phyloP scores from a whole-genome alignment of 768 basidiomycete species.

The Amyloporia xantha region DNA sequence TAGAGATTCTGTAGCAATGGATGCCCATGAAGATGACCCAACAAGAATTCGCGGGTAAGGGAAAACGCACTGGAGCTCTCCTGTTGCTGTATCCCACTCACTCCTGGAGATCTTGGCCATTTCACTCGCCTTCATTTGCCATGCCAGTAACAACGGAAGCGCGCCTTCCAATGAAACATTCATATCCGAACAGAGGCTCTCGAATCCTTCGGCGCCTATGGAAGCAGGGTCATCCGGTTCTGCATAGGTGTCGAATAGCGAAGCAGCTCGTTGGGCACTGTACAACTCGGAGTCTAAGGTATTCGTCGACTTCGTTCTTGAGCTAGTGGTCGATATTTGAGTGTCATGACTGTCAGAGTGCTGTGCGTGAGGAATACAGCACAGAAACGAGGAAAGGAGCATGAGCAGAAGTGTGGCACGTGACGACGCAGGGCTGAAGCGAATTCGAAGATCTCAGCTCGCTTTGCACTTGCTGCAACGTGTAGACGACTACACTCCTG shows the following conservation, averaged over 20 bases:
- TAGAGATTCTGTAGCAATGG: conserved; percentile 44
- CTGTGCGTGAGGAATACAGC: conserved; percentile 54
- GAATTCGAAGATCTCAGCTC: too few species aligned
- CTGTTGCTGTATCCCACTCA: conserved; percentile 63
- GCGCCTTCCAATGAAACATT: conserved; percentile 70
- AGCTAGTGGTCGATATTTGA: conserved; percentile 1
- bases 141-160: conserved; percentile 64
- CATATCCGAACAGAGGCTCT: conserved; percentile 61
- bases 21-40: neutral
- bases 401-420: neutral
- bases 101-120: conserved; percentile 65
- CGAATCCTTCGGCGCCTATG: conserved; percentile 71
- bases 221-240: conserved; percentile 42
- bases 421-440: too few species aligned
- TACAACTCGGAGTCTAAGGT: conserved; percentile 32
- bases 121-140: conserved; percentile 65
- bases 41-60: conserved; percentile 1
- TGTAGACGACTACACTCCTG: neutral
- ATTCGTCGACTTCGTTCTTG: conserved; percentile 8
- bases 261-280: conserved; percentile 40
- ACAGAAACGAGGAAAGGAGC: conserved; percentile 20
- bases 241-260: conserved; percentile 57
- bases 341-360: conserved; percentile 24
- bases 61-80: conserved; percentile 35
- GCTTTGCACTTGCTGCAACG: too few species aligned